phyloP scores from a whole-genome alignment of 129 eudicot species.

The Chrysanthemum makinoi region DNA sequence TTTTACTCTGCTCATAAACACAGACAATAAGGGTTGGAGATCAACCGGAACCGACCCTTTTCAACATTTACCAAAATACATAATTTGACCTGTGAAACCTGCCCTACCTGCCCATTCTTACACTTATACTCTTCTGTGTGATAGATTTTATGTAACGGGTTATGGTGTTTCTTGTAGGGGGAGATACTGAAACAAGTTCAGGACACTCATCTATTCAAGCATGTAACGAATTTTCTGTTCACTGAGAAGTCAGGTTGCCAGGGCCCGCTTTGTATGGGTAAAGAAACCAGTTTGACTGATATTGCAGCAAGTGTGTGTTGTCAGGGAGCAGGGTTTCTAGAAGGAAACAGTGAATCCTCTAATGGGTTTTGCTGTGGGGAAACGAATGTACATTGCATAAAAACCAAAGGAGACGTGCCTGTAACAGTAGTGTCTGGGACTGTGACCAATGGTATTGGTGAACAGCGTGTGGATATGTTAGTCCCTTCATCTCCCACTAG shows the following conservation, averaged over 20 bases:
- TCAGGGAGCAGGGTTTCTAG: slow-evolving; percentile 77
- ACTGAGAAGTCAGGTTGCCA: slow-evolving; percentile 42
- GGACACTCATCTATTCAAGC: slow-evolving; percentile 63
- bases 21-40: no score
- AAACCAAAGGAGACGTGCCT: slow-evolving; percentile 54
- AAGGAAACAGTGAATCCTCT: slow-evolving; percentile 53
- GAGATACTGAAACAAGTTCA: slow-evolving; percentile 91
- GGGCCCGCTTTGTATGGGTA: slow-evolving; percentile 30
- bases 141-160: neutral
- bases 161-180: slow-evolving; percentile 52
- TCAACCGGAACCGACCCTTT: no score
- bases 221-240: slow-evolving; percentile 52
- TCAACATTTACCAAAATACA: no score
- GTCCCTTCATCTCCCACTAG: slow-evolving; percentile 61
- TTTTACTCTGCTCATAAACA: no score
- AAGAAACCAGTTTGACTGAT: slow-evolving; percentile 45
- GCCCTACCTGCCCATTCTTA: no score
- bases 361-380: slow-evolving; percentile 63
- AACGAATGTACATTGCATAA: slow-evolving; percentile 62
- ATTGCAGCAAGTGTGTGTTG: slow-evolving; percentile 91
- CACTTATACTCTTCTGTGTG: neutral
- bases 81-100: no score
- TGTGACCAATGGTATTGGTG: slow-evolving; percentile 52
- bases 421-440: slow-evolving; percentile 75
- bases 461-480: slow-evolving; percentile 68